These are phyloP conservation scores for Penicillium bialowiezense DNA, from an alignment of 495 filamentous ascomycete species.

Conservation along the genomic window DNA sequence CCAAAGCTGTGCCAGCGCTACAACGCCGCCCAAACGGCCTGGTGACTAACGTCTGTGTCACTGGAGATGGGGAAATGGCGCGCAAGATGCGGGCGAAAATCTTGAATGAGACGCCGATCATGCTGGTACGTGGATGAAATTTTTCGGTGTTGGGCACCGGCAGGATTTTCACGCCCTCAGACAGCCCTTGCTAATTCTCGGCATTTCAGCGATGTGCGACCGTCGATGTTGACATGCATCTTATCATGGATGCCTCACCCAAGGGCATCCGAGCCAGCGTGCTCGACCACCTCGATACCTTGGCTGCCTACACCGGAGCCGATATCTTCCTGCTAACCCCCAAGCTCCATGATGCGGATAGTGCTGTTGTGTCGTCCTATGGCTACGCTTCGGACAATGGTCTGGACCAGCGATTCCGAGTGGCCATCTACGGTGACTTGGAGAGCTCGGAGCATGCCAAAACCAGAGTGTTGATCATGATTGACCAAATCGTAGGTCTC, in stretches of 20 bases:
- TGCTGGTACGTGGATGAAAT: constrained; percentile 64
- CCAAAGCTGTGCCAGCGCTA: constrained; percentile 66
- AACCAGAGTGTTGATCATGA: constrained; percentile 92
- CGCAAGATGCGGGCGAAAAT: constrained; percentile 81
- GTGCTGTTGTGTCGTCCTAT: constrained; percentile 54
- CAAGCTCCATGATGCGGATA: constrained; percentile 58
- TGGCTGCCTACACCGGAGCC: constrained; percentile 82
- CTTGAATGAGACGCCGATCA: constrained; percentile 80
- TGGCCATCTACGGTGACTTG: constrained; percentile 92
- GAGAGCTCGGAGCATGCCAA: constrained; percentile 96
- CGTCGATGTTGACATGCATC: constrained; percentile 85
- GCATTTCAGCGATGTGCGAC: constrained; percentile 74
- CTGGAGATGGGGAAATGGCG: constrained; percentile 77
- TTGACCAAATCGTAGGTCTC: constrained; percentile 84
- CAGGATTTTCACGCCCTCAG: constrained; percentile 6
- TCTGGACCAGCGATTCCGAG: constrained; percentile 77
- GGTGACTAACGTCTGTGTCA: constrained; percentile 87
- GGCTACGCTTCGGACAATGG: constrained; percentile 63
- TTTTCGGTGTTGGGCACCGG: constrained; percentile 10
- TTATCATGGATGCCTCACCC: constrained; percentile 70
- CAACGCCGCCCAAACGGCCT: constrained; percentile 68
- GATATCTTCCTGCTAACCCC: constrained; percentile 94
- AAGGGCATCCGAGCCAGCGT: constrained; percentile 68
- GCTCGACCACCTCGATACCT: constrained; percentile 77
- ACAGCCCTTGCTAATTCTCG: constrained; percentile 24